These are phyloP conservation scores for Plasmodium blacklocki DNA, from an alignment of 169 alveolate genomes.

Conservation along the genomic window DNA sequence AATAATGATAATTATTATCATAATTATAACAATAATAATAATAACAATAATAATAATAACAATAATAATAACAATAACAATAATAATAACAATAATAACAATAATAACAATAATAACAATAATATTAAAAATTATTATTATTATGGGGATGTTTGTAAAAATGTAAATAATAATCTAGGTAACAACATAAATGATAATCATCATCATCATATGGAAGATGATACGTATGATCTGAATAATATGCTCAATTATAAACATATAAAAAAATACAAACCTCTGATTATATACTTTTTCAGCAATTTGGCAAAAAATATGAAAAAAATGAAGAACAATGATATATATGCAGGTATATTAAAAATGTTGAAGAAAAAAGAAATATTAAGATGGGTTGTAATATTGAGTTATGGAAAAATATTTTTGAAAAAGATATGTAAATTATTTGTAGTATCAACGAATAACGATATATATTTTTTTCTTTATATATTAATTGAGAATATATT, in stretches of 20 bases:
- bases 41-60: no score
- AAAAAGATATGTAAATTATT: constrained; percentile 26
- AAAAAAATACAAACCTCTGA: constrained; percentile 12
- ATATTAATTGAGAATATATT: constrained; percentile 53
- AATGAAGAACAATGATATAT: constrained; percentile 20
- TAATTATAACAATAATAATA: not conserved
- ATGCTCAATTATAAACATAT: constrained; percentile 31
- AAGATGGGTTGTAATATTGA: constrained; percentile 35
- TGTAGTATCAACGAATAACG: constrained; percentile 45
- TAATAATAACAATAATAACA: no score
- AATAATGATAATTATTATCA: not conserved
- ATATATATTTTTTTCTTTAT: constrained; percentile 40
- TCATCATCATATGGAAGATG: not conserved
- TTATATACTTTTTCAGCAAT: constrained; percentile 12
- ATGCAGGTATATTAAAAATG: constrained; percentile 32
- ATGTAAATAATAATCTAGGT: not conserved
- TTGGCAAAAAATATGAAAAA: not conserved
- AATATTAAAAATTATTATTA: no score
- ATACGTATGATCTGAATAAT: constrained; percentile 4
- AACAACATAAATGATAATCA: not conserved
- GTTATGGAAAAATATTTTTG: constrained; percentile 44
- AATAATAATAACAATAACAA: no score
- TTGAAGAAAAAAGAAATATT: constrained; percentile 44
- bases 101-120: no score
- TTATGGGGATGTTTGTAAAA: no score